Evolutionary conservation across 2,329 filamentous ascomycete species (phyloP).

Genomic region (Seiridium cupressi): DNA sequence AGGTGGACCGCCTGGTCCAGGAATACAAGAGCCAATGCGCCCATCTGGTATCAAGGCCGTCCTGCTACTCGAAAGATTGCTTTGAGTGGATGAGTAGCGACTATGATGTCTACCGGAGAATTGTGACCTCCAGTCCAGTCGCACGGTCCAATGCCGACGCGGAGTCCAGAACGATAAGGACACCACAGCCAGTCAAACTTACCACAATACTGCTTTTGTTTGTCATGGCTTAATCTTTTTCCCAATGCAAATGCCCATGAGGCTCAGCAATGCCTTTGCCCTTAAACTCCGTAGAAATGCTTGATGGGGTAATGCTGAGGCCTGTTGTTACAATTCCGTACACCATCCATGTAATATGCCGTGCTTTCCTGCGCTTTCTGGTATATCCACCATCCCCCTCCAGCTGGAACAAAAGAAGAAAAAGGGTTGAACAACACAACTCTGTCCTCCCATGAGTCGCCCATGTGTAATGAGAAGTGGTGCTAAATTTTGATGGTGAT

Average conservation of each 20-base stretch:
- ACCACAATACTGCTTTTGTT: too few species aligned
- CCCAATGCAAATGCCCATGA: background rate
- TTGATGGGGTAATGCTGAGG: background rate
- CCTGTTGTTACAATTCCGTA: background rate
- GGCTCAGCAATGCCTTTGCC: background rate
- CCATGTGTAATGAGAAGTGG: too few species aligned
- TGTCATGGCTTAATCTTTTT: too few species aligned
- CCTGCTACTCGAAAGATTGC: background rate
- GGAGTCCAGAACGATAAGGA: too few species aligned
- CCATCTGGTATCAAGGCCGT: background rate
- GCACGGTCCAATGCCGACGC: too few species aligned
- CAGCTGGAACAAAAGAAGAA: background rate
- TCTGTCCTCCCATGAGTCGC: too few species aligned
- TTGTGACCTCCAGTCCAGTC: too few species aligned
- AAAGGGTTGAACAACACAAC: background rate
- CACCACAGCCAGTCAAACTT: too few species aligned
- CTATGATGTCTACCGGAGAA: too few species aligned
- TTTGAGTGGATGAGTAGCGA: too few species aligned
- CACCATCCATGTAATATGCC: background rate
- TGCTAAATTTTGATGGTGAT: too few species aligned
- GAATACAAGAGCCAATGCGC: background rate
- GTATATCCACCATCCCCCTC: background rate
- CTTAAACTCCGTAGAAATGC: background rate
- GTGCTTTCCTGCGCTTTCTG: background rate
- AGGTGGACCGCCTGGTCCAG: too few species aligned